Base-by-base conservation (phyloP, 75 land plant genomes). In the Azolla pinnata region DNA sequence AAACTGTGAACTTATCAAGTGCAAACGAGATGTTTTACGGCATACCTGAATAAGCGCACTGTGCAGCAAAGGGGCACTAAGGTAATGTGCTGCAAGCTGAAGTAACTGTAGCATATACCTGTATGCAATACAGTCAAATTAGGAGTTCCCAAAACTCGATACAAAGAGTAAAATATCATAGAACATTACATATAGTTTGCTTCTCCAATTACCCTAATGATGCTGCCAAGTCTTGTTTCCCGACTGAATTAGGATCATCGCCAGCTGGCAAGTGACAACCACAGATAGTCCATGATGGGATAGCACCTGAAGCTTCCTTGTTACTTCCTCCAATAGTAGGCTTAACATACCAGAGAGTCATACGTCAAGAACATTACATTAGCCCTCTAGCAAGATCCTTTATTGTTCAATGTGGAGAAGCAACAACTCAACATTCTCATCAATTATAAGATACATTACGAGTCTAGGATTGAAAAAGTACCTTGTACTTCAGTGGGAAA, bases 41-140 rank as follows among this genome's bases (percentile, higher is more conserved):
- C 87, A 70, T 75, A 91, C 97, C 29, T 87, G 88, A 78, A 87
- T 82, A 28, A 78, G 95, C 31, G 88, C 72, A 60, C 63, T 77
- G 50, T 88, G 97, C 44, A 91, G 88, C 3, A 74, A 70, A 23
- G 97, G 97, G 38, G 75, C 83, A 60, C 77, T 75, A 60, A 91
- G 57, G 40, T 62, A 66, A 28, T 66, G 78, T 48, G 76, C 79
- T 46, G 83, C 74, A 44, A 84, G 71, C 66, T 82, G 81, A 33
- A 91, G 76, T 26, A 91, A 79, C 62, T 84, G 97, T 53, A 87
- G 81, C 85, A 91, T 78, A 53, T 87, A 90, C 34, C 97, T 90
- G 83, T 45, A 52, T 51, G 54, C 54, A 51, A 51, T 51, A 51
- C 19, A n/a, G n/a, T n/a, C n/a, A n/a, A n/a, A n/a, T n/a, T n/a